These are phyloP conservation scores for Neotropicomus parvogracilis DNA, from an alignment of 1,284 basidiomycete genomes.

Conservation along the genomic window DNA sequence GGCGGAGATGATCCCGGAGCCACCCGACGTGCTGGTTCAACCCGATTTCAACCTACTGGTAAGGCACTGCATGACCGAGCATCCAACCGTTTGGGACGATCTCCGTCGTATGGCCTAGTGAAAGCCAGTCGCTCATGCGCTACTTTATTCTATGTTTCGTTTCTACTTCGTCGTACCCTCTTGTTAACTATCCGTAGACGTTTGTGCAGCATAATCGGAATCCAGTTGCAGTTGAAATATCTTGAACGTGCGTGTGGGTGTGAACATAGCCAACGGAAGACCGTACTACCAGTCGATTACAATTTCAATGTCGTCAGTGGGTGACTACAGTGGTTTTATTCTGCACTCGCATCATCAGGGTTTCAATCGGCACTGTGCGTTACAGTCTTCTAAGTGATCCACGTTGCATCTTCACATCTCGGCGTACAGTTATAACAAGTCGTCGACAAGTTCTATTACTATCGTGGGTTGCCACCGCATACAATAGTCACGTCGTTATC, in stretches of 20 bases:
- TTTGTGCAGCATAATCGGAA: slow-evolving; percentile 11
- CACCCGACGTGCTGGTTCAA: slow-evolving; percentile 32
- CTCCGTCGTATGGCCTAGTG: slow-evolving; percentile 21
- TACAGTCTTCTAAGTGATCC: too few relatives aligned
- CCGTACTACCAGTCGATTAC: too few relatives aligned
- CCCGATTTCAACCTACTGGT: slow-evolving; percentile 32
- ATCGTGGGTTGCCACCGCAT: too few relatives aligned
- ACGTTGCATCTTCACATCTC: too few relatives aligned
- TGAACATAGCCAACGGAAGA: too few relatives aligned
- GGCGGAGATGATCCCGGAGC: slow-evolving; percentile 26
- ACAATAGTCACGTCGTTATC: too few relatives aligned
- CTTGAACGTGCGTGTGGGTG: not conserved
- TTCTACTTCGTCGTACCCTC: slow-evolving; percentile 17
- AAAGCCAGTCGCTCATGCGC: not conserved
- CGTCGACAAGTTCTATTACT: too few relatives aligned
- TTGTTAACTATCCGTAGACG: slow-evolving; percentile 17
- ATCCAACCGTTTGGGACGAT: slow-evolving; percentile 30
- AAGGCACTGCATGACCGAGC: slow-evolving; percentile 30
- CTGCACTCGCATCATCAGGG: too few relatives aligned
- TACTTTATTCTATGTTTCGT: slow-evolving; percentile 13
- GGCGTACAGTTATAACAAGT: too few relatives aligned
- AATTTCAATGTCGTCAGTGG: too few relatives aligned
- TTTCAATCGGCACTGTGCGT: too few relatives aligned
- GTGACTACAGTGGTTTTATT: too few relatives aligned
- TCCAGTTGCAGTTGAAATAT: not conserved